Evolutionary conservation across 2,329 filamentous ascomycete genomes (phyloP).

Genomic region (Pseudocercospora eumusae): DNA sequence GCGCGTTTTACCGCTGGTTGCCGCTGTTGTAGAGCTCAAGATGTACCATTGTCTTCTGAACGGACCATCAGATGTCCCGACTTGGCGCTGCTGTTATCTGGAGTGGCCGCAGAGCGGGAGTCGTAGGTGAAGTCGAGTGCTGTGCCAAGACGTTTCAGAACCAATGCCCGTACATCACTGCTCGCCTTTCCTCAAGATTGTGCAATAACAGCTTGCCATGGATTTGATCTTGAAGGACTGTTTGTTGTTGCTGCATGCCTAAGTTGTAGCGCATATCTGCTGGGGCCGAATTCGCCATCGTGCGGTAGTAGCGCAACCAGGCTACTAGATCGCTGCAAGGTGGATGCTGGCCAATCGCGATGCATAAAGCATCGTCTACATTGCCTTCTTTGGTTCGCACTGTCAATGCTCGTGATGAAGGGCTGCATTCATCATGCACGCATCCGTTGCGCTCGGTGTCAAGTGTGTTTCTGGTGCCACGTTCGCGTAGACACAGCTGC

Average conservation of each 20-base stretch:
- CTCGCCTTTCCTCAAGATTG: too few species aligned
- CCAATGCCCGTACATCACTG: too few species aligned
- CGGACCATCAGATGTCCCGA: background rate
- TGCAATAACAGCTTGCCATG: too few species aligned
- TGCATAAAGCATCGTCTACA: background rate
- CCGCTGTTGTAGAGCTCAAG: background rate
- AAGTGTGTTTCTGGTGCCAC: conserved; percentile 4
- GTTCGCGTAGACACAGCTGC: conserved; percentile 3
- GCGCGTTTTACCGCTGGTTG: background rate
- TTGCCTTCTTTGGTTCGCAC: conserved; percentile 8
- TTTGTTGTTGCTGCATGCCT: too few species aligned
- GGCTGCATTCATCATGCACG: background rate
- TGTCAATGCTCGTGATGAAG: background rate
- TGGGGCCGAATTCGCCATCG: background rate
- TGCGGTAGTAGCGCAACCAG: background rate
- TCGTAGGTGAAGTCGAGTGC: background rate
- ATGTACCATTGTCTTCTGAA: background rate
- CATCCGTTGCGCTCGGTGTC: background rate
- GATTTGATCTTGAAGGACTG: too few species aligned
- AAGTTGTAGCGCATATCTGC: background rate
- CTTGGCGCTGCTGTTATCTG: background rate
- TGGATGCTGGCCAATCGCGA: background rate
- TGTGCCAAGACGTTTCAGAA: background rate
- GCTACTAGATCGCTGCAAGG: background rate
- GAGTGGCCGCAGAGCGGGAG: background rate